phyloP scores from a whole-genome alignment of 2,329 filamentous ascomycete genomes.

The Aspergillus sp. region DNA sequence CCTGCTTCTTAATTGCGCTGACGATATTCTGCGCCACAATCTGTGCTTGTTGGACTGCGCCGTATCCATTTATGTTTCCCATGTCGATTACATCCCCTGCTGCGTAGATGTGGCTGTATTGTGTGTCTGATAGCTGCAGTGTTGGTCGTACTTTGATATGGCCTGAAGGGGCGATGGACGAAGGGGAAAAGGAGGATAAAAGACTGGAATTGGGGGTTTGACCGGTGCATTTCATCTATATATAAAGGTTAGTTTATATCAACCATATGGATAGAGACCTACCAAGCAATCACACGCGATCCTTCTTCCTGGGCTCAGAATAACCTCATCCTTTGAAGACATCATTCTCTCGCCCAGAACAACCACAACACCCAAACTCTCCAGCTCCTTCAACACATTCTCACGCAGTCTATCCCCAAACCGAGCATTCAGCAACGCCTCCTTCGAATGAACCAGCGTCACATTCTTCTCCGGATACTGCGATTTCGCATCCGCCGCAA shows the following conservation, averaged over 20 bases:
- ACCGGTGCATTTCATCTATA: constrained; percentile 55
- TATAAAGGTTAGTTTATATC: not conserved
- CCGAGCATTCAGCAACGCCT: constrained; percentile 48
- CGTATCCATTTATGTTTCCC: constrained; percentile 49
- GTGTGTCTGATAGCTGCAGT: constrained; percentile 51
- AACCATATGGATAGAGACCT: constrained; percentile 10
- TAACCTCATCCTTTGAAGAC: constrained; percentile 25
- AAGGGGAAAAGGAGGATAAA: constrained; percentile 40
- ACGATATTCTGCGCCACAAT: constrained; percentile 54
- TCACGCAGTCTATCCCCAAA: constrained; percentile 43
- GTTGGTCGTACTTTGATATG: constrained; percentile 53
- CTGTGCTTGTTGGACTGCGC: constrained; percentile 50
- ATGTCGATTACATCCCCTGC: constrained; percentile 61
- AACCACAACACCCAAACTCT: constrained; percentile 45
- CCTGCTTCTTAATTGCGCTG: constrained; percentile 38
- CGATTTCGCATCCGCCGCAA: constrained; percentile 56
- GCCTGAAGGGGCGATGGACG: constrained; percentile 43
- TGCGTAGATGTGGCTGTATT: constrained; percentile 52
- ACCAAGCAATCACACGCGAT: constrained; percentile 51
- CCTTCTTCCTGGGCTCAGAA: constrained; percentile 39
- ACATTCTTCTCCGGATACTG: constrained; percentile 54
- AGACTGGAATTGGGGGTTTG: constrained; percentile 54
- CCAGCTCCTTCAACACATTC: constrained; percentile 37
- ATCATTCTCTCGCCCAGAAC: constrained; percentile 49
- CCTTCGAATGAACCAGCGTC: constrained; percentile 54